Evolutionary conservation across 495 filamentous ascomycete species (phyloP).

Genomic region (Neurospora intermedia): DNA sequence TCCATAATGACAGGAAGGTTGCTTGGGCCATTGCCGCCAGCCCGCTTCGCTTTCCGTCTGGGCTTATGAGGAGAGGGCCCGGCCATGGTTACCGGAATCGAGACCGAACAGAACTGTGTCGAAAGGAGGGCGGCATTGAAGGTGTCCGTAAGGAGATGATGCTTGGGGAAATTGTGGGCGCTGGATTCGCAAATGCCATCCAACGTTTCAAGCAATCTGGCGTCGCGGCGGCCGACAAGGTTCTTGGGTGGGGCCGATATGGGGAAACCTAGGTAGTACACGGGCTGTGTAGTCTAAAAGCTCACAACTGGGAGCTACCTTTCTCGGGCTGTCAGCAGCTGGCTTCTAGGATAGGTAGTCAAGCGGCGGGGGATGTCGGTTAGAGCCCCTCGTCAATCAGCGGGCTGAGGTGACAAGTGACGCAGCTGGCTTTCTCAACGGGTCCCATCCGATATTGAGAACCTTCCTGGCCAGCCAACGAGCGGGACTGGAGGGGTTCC

Average conservation of each 20-base stretch:
- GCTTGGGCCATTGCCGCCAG: slow-evolving; percentile 12
- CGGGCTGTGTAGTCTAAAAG: too few species aligned
- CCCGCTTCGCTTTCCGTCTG: slow-evolving; percentile 38
- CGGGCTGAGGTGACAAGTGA: background rate
- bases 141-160: background rate
- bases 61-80: slow-evolving; percentile 36
- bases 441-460: background rate
- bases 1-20: slow-evolving; percentile 1
- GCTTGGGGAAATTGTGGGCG: background rate
- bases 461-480: background rate
- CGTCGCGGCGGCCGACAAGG: background rate
- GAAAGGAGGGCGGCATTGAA: slow-evolving; percentile 14
- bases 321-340: background rate
- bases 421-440: background rate
- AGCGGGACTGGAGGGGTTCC: background rate
- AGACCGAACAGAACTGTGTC: background rate
- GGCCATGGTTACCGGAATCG: slow-evolving; percentile 31
- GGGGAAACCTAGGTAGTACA: background rate
- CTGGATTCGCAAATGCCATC: background rate
- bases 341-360: background rate
- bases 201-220: slow-evolving; percentile 10
- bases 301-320: too few species aligned
- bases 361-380: background rate
- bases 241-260: background rate
- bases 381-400: background rate